Conservation (phyloP, 2,329 filamentous ascomycete species). For the Incumbomyces lentus region DNA sequence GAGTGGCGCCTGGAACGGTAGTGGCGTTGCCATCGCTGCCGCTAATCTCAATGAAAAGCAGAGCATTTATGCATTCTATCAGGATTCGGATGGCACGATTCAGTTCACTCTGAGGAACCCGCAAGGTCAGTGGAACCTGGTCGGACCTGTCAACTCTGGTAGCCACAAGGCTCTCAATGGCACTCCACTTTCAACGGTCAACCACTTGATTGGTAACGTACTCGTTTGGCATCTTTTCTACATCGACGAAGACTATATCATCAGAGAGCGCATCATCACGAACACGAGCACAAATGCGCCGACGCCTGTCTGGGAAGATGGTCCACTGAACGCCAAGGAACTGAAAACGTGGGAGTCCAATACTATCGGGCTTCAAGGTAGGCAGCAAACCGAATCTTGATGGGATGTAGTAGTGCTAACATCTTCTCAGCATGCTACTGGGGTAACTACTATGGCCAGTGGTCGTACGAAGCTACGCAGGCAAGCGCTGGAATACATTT, state of each 20-base stretch:
- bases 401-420: no score
- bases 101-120: slow-evolving; percentile 26
- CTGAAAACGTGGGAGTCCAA: slow-evolving; percentile 24
- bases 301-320: slow-evolving; percentile 31
- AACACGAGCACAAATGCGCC: slow-evolving; percentile 20
- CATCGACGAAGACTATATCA: slow-evolving; percentile 29
- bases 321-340: slow-evolving; percentile 25
- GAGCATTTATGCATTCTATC: slow-evolving; percentile 35
- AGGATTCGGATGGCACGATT: slow-evolving; percentile 35
- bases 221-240: slow-evolving; percentile 33
- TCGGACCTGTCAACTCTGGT: slow-evolving; percentile 29
- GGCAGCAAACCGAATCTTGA: no score
- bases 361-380: slow-evolving; percentile 26
- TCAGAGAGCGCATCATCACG: slow-evolving; percentile 30
- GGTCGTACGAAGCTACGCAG: slow-evolving; percentile 5
- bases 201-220: slow-evolving; percentile 29
- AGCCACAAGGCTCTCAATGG: slow-evolving; percentile 34
- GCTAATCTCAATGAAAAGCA: slow-evolving; percentile 31
- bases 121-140: slow-evolving; percentile 30
- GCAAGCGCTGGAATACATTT: slow-evolving; percentile 3
- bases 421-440: slow-evolving; percentile 26
- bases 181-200: slow-evolving; percentile 34
- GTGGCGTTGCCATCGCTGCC: slow-evolving; percentile 35
- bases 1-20: slow-evolving; percentile 38
- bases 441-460: slow-evolving; percentile 20